Base-by-base conservation (phyloP, 331 rosid genomes). In the Telfairia occidentalis region DNA sequence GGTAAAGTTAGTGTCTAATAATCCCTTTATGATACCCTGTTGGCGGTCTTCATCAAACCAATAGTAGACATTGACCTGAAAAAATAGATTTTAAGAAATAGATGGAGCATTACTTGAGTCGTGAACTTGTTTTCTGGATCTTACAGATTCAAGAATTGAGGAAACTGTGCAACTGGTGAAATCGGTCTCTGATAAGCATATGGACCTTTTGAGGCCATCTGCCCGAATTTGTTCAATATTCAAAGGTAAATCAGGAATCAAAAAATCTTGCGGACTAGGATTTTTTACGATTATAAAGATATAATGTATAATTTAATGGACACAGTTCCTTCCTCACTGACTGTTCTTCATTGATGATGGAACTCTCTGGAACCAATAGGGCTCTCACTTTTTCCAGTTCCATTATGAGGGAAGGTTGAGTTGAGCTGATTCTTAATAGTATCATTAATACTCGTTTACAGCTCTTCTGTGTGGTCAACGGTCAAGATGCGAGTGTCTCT, bases 201-300 rank as follows among this genome's bases (percentile, higher is more conserved):
- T 76, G 64, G 93, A 86, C 30, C 90, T 87, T 76, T 77, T 91
- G 83, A 86, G 96, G 55, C 97, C 97, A 57, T 83, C 88, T 26
- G 80, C 93, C 46, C 84, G 96, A 83, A 77, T 52, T 74, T 82
- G 82, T 86, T 85, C 98, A 57, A 76, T 83, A 72, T 83, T 90
- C 84, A 88, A 85, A 88, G 98, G 98, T 93, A 64, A 63, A 21
- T 64, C 30, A 76, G 43, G 32, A 7, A 21, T 26, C 21, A 12
- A 2, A 24, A 46, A 30, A 34, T n/a, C 65, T 3, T 52, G 63
- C 11, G n/a, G 19, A 16, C 30, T 50, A 10, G 45, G 16, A 18
- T 54, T 50, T 52, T 35, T 32, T 1, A 21, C 52, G 30, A 18
- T 49, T 61, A 29, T 32, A 21, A 11, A 0, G 42, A 40, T 23